phyloP scores from a whole-genome alignment of 2,329 filamentous ascomycete species.

The Penicillium sp. region DNA sequence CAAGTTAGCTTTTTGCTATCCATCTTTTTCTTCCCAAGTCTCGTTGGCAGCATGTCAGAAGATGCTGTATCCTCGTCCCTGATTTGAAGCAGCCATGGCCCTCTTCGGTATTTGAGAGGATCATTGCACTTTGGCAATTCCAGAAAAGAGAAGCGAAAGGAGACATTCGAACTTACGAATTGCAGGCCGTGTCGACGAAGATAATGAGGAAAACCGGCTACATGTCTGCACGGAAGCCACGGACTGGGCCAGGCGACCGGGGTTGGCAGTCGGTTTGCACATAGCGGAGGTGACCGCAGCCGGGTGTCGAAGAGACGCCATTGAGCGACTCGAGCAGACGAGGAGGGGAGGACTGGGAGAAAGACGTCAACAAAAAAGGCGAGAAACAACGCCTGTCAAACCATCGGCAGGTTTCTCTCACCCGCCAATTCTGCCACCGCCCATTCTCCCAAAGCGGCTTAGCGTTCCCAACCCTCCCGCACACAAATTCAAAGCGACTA shows the following conservation, averaged over 20 bases:
- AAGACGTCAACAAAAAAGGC: not conserved
- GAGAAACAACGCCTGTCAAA: conserved; percentile 4
- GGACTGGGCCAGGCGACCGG: conserved; percentile 30
- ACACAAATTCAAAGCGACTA: conserved; percentile 29
- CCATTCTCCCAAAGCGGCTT: conserved; percentile 23
- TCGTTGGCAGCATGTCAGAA: too few relatives aligned
- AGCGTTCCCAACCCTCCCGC: conserved; percentile 30
- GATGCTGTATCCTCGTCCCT: too few relatives aligned
- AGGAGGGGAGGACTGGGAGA: conserved; percentile 3
- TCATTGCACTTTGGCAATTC: not conserved
- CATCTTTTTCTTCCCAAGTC: too few relatives aligned
- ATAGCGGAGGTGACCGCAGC: conserved; percentile 33
- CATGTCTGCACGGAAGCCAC: conserved; percentile 30
- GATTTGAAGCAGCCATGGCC: too few relatives aligned
- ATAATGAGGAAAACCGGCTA: conserved; percentile 32
- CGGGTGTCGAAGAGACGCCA: conserved; percentile 34
- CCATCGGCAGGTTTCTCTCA: conserved; percentile 23
- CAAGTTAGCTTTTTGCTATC: not conserved
- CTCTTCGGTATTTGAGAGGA: too few relatives aligned
- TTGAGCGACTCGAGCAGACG: conserved; percentile 16
- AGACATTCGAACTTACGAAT: conserved; percentile 30
- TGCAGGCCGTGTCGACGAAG: conserved; percentile 25
- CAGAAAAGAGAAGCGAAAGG: not conserved
- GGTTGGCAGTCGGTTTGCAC: conserved; percentile 35
- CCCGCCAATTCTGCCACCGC: conserved; percentile 25